Conservation (phyloP, 371 early-diverging fungal species). For the Lichtheimia hyalospora region DNA sequence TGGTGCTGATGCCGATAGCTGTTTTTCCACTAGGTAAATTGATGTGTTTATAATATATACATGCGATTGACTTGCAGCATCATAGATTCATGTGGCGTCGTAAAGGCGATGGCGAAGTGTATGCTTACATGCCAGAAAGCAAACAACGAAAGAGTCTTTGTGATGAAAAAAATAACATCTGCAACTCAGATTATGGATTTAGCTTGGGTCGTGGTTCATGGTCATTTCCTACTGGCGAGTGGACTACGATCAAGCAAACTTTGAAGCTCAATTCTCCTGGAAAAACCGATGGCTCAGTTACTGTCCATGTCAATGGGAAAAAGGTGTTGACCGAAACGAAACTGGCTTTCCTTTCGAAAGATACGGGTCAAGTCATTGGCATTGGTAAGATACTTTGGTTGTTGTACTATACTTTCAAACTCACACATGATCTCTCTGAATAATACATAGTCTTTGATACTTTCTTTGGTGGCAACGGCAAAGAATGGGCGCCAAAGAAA, state of each 20-base stretch:
- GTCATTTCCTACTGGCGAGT: slow-evolving; percentile 50
- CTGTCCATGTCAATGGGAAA: slow-evolving; percentile 44
- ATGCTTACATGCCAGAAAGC: slow-evolving; percentile 59
- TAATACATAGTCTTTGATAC: slow-evolving; percentile 38
- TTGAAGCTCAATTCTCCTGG: slow-evolving; percentile 58
- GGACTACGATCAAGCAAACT: slow-evolving; percentile 59
- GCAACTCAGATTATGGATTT: slow-evolving; percentile 61
- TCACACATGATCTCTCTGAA: not conserved
- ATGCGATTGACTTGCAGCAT: not conserved
- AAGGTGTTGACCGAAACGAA: slow-evolving; percentile 23
- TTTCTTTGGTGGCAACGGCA: slow-evolving; percentile 59
- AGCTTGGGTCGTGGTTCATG: slow-evolving; percentile 65
- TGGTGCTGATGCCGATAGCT: slow-evolving; percentile 51
- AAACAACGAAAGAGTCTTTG: slow-evolving; percentile 47
- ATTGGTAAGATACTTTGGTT: slow-evolving; percentile 8
- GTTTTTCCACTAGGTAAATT: slow-evolving; percentile 56
- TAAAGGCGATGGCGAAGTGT: slow-evolving; percentile 61
- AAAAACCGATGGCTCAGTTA: slow-evolving; percentile 44
- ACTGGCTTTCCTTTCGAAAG: slow-evolving; percentile 24
- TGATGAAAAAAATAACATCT: slow-evolving; percentile 42
- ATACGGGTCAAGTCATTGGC: slow-evolving; percentile 19
- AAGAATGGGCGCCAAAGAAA: slow-evolving; percentile 47
- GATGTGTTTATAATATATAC: not conserved
- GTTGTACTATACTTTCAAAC: not conserved
- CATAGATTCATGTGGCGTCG: slow-evolving; percentile 63